These are phyloP conservation scores for Xylariaceae sp. DNA, from an alignment of 2,329 filamentous ascomycete species.

Conservation along the genomic window DNA sequence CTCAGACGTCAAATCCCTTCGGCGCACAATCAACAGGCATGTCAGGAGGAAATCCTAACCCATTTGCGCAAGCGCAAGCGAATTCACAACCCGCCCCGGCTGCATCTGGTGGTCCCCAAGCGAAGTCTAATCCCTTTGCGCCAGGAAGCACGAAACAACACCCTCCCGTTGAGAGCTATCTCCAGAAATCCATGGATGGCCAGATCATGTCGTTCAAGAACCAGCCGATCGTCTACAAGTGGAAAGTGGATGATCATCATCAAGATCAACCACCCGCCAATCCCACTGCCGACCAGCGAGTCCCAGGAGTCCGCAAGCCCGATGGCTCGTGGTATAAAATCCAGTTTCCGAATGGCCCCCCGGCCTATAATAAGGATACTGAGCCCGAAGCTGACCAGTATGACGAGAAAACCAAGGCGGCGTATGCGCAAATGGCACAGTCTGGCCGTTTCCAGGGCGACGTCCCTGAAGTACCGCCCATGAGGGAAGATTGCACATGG, in stretches of 20 bases:
- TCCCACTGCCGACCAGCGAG: slow-evolving; percentile 13
- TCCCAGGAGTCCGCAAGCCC: slow-evolving; percentile 45
- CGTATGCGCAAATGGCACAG: slow-evolving; percentile 60
- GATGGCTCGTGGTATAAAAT: slow-evolving; percentile 59
- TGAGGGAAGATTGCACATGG: slow-evolving; percentile 68
- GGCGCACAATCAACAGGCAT: slow-evolving; percentile 24
- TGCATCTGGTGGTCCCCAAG: slow-evolving; percentile 9
- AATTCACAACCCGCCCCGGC: slow-evolving; percentile 16
- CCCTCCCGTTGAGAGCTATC: slow-evolving; percentile 42
- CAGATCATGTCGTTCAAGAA: slow-evolving; percentile 57
- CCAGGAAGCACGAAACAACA: slow-evolving; percentile 42
- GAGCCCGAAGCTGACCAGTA: slow-evolving; percentile 52
- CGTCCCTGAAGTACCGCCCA: slow-evolving; percentile 74
- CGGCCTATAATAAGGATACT: slow-evolving; percentile 57
- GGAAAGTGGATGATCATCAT: slow-evolving; percentile 26
- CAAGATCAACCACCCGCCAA: slow-evolving; percentile 16
- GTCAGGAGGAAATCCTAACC: slow-evolving; percentile 18
- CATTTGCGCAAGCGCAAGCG: slow-evolving; percentile 24
- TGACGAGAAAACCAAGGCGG: slow-evolving; percentile 52
- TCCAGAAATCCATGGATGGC: slow-evolving; percentile 38
- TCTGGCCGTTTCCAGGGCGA: slow-evolving; percentile 65
- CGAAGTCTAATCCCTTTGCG: slow-evolving; percentile 37
- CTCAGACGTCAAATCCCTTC: slow-evolving; percentile 28
- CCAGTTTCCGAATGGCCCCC: slow-evolving; percentile 69
- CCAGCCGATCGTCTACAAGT: slow-evolving; percentile 55